Evolutionary conservation across 225 moss, liverwort and hornwort species (phyloP).

Genomic region (Sphagnum contortum): DNA sequence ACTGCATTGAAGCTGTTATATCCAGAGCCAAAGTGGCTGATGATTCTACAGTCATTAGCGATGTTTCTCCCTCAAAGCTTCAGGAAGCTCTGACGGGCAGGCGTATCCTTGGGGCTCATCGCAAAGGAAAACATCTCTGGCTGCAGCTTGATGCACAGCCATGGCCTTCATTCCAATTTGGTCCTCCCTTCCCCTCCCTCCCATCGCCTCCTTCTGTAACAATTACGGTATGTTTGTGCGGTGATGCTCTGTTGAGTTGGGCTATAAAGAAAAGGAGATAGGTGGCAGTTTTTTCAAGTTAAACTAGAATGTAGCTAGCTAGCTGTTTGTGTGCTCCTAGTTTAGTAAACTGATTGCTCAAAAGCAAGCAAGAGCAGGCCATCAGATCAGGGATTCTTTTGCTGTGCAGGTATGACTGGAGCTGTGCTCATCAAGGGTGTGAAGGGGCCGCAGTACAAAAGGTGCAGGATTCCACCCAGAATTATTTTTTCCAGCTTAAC

Average conservation of each 20-base stretch:
- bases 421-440: conserved; percentile 50
- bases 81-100: conserved; percentile 49
- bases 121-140: conserved; percentile 72
- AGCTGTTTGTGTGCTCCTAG: too few relatives aligned
- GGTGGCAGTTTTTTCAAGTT: too few relatives aligned
- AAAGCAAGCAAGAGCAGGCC: too few relatives aligned
- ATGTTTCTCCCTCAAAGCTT: conserved; percentile 26
- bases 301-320: too few relatives aligned
- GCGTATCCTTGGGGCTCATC: conserved; percentile 37
- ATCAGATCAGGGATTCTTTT: too few relatives aligned
- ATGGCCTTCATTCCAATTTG: conserved; percentile 66
- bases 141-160: conserved; percentile 44
- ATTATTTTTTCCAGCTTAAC: too few relatives aligned
- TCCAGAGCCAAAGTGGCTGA: conserved; percentile 29
- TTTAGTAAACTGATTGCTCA: too few relatives aligned
- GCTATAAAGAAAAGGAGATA: too few relatives aligned
- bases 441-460: conserved; percentile 43
- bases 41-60: conserved; percentile 49
- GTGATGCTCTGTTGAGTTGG: too few relatives aligned
- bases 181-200: conserved; percentile 8
- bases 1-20: conserved; percentile 47
- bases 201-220: too few relatives aligned
- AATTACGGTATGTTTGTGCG: too few relatives aligned
- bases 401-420: conserved; percentile 51
- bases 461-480: conserved; percentile 12